Percentiles rank a stretch among this genome's conserved stretches.
phyloP scores from a whole-genome alignment of 306 rosid species.

The Betula pendula region DNA sequence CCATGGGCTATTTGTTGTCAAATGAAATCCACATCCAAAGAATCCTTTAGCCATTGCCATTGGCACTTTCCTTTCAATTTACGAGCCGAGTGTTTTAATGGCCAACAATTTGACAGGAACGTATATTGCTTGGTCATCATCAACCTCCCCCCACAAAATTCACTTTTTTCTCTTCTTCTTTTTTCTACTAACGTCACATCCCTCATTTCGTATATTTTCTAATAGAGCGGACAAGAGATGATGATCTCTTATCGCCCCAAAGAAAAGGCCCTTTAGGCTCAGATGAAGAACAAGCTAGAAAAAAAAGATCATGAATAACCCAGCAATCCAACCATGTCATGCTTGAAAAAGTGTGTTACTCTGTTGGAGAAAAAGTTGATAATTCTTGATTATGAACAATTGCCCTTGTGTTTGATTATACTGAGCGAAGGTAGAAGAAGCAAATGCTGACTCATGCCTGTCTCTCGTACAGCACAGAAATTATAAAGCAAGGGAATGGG shows the following conservation, averaged over 20 bases:
- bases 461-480: too few relatives aligned
- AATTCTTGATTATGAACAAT: not conserved
- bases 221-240: too few relatives aligned
- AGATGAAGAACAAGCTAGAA: not conserved
- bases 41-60: slow-evolving; percentile 1
- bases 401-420: not conserved
- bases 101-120: slow-evolving; percentile 13
- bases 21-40: slow-evolving; percentile 13
- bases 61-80: not conserved
- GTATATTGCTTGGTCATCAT: slow-evolving; percentile 12
- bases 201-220: not conserved
- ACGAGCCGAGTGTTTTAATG: not conserved
- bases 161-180: not conserved
- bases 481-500: not conserved
- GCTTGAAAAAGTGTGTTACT: not conserved
- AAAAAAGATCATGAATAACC: not conserved
- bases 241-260: too few relatives aligned
- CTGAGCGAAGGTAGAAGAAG: not conserved
- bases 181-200: slow-evolving; percentile 11
- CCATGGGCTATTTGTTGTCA: too few relatives aligned
- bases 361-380: not conserved
- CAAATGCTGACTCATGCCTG: too few relatives aligned
- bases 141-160: slow-evolving; percentile 1
- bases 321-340: not conserved
- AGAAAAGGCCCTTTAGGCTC: not conserved